Percentiles rank a stretch among this genome's conserved stretches.
Evolutionary conservation across 495 filamentous ascomycete genomes (phyloP).

Genomic region (Podospora fimiseda): DNA sequence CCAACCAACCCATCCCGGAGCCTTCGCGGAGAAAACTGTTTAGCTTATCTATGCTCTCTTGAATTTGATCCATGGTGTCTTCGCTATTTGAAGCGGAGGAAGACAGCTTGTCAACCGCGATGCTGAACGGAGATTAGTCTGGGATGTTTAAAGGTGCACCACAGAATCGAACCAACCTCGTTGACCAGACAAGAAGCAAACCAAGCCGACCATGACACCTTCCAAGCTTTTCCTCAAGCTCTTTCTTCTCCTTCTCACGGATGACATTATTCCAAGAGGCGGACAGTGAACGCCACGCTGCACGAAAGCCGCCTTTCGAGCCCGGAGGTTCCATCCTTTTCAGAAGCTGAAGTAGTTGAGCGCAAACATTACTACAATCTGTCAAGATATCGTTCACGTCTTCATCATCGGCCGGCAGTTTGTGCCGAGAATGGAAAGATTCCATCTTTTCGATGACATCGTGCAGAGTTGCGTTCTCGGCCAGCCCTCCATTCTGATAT

Average conservation of each 20-base stretch:
- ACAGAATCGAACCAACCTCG: background rate
- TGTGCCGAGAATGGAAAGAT: background rate
- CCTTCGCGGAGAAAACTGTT: background rate
- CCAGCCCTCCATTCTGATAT: background rate
- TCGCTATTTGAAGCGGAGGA: too few species aligned
- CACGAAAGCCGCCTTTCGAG: background rate
- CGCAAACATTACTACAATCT: background rate
- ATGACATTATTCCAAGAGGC: background rate
- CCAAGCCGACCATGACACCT: background rate
- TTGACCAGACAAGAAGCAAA: background rate
- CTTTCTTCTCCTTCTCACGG: background rate
- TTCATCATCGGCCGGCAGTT: too few species aligned
- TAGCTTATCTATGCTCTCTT: background rate
- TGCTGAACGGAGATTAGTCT: too few species aligned
- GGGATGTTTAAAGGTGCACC: too few species aligned
- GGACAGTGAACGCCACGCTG: background rate
- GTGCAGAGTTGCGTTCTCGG: background rate
- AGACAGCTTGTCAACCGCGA: too few species aligned
- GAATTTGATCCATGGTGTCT: background rate
- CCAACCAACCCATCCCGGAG: background rate
- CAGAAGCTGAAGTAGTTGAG: background rate
- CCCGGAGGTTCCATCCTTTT: background rate
- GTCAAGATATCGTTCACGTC: too few species aligned
- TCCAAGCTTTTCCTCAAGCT: background rate
- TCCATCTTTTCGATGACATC: background rate